Evolutionary conservation across 257 asterid species (phyloP).

Genomic region (Cruciata laevipes): DNA sequence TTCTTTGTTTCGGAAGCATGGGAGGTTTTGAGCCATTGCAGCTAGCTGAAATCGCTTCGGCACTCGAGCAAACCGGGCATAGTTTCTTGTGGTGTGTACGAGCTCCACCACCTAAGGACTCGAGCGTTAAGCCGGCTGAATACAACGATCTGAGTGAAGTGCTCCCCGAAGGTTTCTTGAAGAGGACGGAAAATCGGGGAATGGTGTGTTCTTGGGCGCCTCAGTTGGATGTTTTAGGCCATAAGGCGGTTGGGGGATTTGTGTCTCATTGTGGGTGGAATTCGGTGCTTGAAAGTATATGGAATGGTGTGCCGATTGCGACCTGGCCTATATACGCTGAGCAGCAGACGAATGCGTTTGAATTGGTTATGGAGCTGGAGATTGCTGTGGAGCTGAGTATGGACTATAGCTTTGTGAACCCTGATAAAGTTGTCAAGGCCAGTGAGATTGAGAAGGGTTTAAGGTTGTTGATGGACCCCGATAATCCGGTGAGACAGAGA

Average conservation of each 20-base stretch:
- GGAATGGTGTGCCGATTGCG: slow-evolving; percentile 15
- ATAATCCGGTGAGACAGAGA: slow-evolving; percentile 6
- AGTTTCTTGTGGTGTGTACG: slow-evolving; percentile 12
- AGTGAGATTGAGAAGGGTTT: slow-evolving; percentile 9
- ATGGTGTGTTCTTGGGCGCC: slow-evolving; percentile 13
- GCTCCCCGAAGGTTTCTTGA: slow-evolving; percentile 10
- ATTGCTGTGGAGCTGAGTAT: slow-evolving; percentile 8
- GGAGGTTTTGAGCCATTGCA: slow-evolving; percentile 12
- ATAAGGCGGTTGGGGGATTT: slow-evolving; percentile 11
- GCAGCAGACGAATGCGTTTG: slow-evolving; percentile 6
- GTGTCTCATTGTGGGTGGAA: slow-evolving; percentile 16
- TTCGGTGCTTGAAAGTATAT: slow-evolving; percentile 8
- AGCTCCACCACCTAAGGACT: slow-evolving; percentile 2
- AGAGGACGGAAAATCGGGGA: slow-evolving; percentile 4
- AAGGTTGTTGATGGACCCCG: slow-evolving; percentile 6
- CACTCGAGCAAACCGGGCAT: slow-evolving; percentile 1
- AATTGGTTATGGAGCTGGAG: slow-evolving; percentile 10
- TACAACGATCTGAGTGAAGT: not conserved
- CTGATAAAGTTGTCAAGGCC: not conserved
- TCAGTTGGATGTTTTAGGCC: slow-evolving; percentile 8
- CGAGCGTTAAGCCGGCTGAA: not conserved
- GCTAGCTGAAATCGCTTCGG: slow-evolving; percentile 8
- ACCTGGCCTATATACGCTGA: slow-evolving; percentile 14
- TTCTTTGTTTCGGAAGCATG: slow-evolving; percentile 12
- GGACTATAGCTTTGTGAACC: slow-evolving; percentile 1